Base-by-base conservation (phyloP, 164 flowering plant species). In the Malania oleifera region DNA sequence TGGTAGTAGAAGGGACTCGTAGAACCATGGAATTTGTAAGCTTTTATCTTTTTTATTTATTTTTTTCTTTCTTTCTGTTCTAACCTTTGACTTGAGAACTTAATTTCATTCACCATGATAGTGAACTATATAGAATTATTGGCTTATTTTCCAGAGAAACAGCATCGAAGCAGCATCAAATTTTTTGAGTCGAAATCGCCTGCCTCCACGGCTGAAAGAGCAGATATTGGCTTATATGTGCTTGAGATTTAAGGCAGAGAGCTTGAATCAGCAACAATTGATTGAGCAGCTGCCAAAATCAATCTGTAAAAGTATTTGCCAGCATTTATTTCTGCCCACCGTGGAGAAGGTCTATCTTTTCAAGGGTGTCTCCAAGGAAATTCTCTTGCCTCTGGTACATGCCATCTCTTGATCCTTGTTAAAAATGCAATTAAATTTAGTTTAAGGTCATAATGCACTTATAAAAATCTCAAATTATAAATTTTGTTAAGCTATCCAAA, bases 1-100 rank as follows among this genome's bases (percentile, higher is more conserved):
- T 93, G 27, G 96, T 93, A 26, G 98, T 90, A 1, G 90, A 93
- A 81, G 96, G 98, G 49, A 93, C 98, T 19, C 83, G 89, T 22
- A 82, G 95, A 6, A 93, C 98, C 52, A 93, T 87, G 96, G 87
- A 89, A 71, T 93, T 93, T 43, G 97, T 93, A 70, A 83, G 93
- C 61, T 23, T 29, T 8, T 8, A 18, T 18, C 14, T 7, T 18
- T 47, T 11, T 20, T 47, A 7, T 47, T 24, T 9, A 6, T 39
- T 15, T 39, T 39, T 15, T 39, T 39, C 43, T 39, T 39, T n/a
- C n/a, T n/a, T n/a, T n/a, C n/a, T n/a, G n/a, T n/a, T n/a, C n/a
- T n/a, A n/a, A n/a, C n/a, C n/a, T n/a, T n/a, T n/a, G n/a, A n/a
- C n/a, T n/a, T n/a, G n/a, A n/a, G n/a, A n/a, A n/a, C 43, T 39